phyloP scores from a whole-genome alignment of 1,284 basidiomycete genomes.

The Rhizoctonia solani region DNA sequence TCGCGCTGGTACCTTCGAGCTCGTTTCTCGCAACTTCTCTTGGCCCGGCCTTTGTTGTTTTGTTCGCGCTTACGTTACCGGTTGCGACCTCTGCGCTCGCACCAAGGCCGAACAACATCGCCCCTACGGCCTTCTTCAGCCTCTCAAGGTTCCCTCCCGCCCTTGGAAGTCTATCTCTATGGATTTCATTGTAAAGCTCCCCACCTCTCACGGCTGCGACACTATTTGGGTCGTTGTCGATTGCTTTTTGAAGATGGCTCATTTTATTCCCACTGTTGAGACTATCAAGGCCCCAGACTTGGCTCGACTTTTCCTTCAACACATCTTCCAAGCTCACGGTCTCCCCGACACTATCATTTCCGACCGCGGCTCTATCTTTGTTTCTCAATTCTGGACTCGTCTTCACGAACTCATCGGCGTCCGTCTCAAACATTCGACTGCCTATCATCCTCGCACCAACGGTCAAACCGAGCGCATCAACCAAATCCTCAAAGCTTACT shows the following conservation, averaged over 20 bases:
- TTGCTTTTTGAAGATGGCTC: conserved; percentile 44
- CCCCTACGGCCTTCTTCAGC: conserved; percentile 44
- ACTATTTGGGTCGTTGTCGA: conserved; percentile 46
- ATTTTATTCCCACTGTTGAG: conserved; percentile 23
- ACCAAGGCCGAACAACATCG: conserved; percentile 36
- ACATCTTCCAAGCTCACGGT: conserved; percentile 33
- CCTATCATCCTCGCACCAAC: conserved; percentile 46
- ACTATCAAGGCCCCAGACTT: neutral
- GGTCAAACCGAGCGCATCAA: conserved; percentile 47
- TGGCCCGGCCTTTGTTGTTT: conserved; percentile 22
- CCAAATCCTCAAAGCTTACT: conserved; percentile 42
- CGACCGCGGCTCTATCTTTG: conserved; percentile 43
- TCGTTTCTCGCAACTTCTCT: conserved; percentile 23
- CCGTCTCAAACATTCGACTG: conserved; percentile 40
- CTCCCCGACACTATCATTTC: conserved; percentile 40
- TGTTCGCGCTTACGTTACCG: conserved; percentile 15
- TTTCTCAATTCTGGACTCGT: conserved; percentile 39
- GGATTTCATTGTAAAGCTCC: conserved; percentile 48
- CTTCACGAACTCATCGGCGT: conserved; percentile 35
- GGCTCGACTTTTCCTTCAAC: conserved; percentile 3
- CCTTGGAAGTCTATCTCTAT: conserved; percentile 48
- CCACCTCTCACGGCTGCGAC: conserved; percentile 43
- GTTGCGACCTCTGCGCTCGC: conserved; percentile 22
- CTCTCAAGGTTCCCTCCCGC: conserved; percentile 42
- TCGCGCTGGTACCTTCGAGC: conserved; percentile 8